Evolutionary conservation across 805 yeast genomes (phyloP).

Genomic region (Kodamaea kakaduensis): DNA sequence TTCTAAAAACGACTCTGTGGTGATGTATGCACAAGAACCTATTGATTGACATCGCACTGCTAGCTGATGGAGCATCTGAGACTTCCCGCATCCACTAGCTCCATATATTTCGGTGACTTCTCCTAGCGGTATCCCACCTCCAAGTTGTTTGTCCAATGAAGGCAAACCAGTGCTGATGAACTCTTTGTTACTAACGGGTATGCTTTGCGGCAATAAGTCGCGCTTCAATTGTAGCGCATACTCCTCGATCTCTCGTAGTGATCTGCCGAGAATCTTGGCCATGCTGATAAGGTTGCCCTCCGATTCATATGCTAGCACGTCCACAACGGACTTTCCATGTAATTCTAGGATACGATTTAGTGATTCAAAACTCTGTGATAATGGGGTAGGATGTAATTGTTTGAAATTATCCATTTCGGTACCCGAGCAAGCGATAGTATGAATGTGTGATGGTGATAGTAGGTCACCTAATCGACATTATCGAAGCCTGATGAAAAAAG

Average conservation of each 20-base stretch:
- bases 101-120: slow-evolving; percentile 69
- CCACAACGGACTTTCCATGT: slow-evolving; percentile 26
- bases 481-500: too few species aligned
- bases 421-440: too few species aligned
- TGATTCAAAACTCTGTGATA: slow-evolving; percentile 14
- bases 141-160: slow-evolving; percentile 22
- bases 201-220: slow-evolving; percentile 6
- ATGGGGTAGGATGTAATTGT: slow-evolving; percentile 16
- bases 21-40: slow-evolving; percentile 50
- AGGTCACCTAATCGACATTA: too few species aligned
- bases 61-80: slow-evolving; percentile 71
- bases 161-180: slow-evolving; percentile 23
- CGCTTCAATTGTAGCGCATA: slow-evolving; percentile 13
- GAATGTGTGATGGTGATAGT: too few species aligned
- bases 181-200: background rate
- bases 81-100: slow-evolving; percentile 80
- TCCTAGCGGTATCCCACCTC: slow-evolving; percentile 31
- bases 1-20: slow-evolving; percentile 74
- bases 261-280: slow-evolving; percentile 22
- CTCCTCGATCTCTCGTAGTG: slow-evolving; percentile 26
- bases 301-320: slow-evolving; percentile 18
- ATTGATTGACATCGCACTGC: slow-evolving; percentile 50
- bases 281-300: slow-evolving; percentile 14
- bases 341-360: slow-evolving; percentile 15
- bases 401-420: slow-evolving; percentile 29